Base-by-base conservation (phyloP, 2,329 filamentous ascomycete species). In the Daldinia sp. region DNA sequence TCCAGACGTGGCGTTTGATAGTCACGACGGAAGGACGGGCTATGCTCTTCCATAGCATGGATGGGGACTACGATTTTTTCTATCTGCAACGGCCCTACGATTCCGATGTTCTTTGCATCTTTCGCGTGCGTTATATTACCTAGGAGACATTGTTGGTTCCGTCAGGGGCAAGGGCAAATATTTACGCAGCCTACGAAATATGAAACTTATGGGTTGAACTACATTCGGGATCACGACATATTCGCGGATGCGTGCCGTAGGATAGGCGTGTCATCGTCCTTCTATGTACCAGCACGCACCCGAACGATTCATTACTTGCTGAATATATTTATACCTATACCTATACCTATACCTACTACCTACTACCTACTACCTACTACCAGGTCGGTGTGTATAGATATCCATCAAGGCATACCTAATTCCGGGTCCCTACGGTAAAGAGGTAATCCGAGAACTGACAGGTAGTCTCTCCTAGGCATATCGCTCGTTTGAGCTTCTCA, bases 221-320 rank as follows among this genome's bases (percentile, higher is more conserved):
- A 32, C 45, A 30, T 48, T 32, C 45, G 45, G 45, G 45, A 23
- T 32, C 19, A 48, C 43, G 48, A 48, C 30, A 52, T 29, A 8
- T 27, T 29, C 27, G 17, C 34, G 45, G 41, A 15, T 50, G 29
- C 9, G 15, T 11, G 15, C 2, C 51, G 30, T 47, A 34, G 10
- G 37, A 30, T 43, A 25, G 9, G 25, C 32, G 43, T 58, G 51
- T 62, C 47, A 37, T 55, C 54, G 37, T 23, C 34, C 25, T 55
- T 27, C 29, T 29, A n/a, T 34, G 23, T 15, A 19, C 29, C 9
- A 21, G 41, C 35, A 48, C 13, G 15, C 27, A 45, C 39, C 39
- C 39, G 39, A 45, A 45, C 25, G 39, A 45, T 45, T 45, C n/a
- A 45, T 27, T 21, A 13, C 8, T 21, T 11, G 1, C 10, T n/a